Evolutionary conservation across 441 rosid species (phyloP).

Genomic region (Arabidopsis lyrata): DNA sequence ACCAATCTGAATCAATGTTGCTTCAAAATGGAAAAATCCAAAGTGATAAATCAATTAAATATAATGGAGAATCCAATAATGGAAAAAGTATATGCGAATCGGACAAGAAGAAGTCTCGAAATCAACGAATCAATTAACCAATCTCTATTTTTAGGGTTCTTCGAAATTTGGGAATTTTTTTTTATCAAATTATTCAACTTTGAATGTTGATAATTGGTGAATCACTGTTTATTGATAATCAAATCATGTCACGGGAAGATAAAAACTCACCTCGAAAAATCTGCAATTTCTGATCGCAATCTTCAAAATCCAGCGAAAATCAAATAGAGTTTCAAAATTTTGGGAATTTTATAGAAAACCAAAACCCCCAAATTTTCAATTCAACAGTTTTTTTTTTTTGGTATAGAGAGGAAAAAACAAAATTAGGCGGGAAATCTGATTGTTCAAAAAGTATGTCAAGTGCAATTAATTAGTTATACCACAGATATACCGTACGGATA

Average conservation of each 20-base stretch:
- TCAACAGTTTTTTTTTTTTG: neutral
- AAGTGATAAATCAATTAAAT: neutral
- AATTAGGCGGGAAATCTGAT: conserved; percentile 1
- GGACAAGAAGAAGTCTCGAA: conserved; percentile 35
- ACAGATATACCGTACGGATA: conserved; percentile 3
- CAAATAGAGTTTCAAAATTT: neutral
- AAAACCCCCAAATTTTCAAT: neutral
- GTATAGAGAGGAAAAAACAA: too few species aligned
- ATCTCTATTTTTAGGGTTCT: conserved; percentile 11
- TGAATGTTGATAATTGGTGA: conserved; percentile 9
- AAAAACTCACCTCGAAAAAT: conserved; percentile 18
- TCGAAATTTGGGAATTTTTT: neutral
- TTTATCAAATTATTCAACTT: neutral
- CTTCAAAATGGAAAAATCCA: conserved; percentile 21
- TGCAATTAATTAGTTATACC: neutral
- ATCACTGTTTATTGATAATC: neutral
- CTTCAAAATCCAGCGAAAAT: conserved; percentile 1
- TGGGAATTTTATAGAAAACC: neutral
- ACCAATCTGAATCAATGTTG: neutral
- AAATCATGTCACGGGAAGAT: conserved; percentile 17
- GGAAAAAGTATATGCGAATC: conserved; percentile 20
- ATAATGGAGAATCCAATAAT: conserved; percentile 40
- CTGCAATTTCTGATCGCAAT: conserved; percentile 15
- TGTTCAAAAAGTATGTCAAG: neutral
- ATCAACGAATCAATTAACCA: conserved; percentile 34